phyloP scores from a whole-genome alignment of 805 yeast species.

The Cyberlindnera maritima region DNA sequence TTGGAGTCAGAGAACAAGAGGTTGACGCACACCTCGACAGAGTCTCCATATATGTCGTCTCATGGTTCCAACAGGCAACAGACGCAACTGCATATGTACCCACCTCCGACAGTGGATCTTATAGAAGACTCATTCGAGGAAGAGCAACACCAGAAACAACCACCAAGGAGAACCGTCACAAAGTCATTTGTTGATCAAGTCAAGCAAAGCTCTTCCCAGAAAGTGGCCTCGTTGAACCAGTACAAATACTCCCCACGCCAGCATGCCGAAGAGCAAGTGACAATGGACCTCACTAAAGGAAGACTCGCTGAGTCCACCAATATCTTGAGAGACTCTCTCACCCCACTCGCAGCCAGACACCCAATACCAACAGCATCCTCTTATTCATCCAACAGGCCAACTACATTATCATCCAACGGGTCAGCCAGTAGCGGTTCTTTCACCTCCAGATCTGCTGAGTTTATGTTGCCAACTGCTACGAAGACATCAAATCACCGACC shows the following conservation, averaged over 20 bases:
- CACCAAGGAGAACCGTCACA: constrained; percentile 7
- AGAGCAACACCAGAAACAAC: not conserved
- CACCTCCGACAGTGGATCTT: constrained; percentile 25
- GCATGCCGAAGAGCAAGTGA: not conserved
- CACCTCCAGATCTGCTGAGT: constrained; percentile 11
- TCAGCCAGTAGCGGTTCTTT: constrained; percentile 14
- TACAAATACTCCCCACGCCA: not conserved
- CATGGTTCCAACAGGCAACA: too few species aligned
- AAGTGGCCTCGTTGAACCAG: not conserved
- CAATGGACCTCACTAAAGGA: constrained; percentile 11
- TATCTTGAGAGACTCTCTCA: constrained; percentile 7
- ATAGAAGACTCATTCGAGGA: constrained; percentile 20
- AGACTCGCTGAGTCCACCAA: constrained; percentile 27
- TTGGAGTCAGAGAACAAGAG: constrained; percentile 14
- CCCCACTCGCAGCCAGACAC: not conserved
- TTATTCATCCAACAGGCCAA: constrained; percentile 8
- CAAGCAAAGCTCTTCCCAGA: not conserved
- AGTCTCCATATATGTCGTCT: too few species aligned
- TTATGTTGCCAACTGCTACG: not conserved
- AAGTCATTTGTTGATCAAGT: constrained; percentile 16
- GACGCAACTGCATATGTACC: not conserved
- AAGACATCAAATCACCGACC: not conserved
- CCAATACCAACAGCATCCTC: constrained; percentile 9
- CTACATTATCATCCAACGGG: constrained; percentile 12
- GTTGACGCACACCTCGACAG: not conserved